A percentile compares a stretch with the other conserved stretches of the same genome.
Conservation (phyloP, 352 stramenopile genomes). For the Labyrinthula sp. region DNA sequence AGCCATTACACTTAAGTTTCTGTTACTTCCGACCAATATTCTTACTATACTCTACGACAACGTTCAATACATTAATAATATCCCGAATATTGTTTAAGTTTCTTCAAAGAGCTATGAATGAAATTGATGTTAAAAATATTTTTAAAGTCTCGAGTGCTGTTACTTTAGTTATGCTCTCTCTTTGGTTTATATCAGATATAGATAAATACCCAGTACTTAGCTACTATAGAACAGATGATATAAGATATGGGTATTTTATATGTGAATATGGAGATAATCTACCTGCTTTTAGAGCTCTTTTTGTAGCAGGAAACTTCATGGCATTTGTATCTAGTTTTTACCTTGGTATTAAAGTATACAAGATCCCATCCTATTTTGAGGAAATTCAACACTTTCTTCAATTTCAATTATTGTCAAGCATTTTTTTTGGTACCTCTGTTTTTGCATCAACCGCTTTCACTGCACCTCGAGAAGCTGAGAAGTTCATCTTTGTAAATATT, state of each 20-base stretch:
- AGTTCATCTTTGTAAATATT: slow-evolving; percentile 15
- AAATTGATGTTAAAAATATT: slow-evolving; percentile 19
- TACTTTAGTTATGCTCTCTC: no score
- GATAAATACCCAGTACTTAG: no score
- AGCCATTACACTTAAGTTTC: slow-evolving; percentile 7
- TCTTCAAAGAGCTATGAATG: slow-evolving; percentile 13
- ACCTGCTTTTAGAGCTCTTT: slow-evolving; percentile 16
- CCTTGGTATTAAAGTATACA: slow-evolving; percentile 1
- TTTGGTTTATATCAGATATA: no score
- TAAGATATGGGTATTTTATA: slow-evolving; percentile 21
- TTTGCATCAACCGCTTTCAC: neutral
- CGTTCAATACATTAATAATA: no score
- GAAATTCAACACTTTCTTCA: slow-evolving; percentile 11
- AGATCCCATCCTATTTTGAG: slow-evolving; percentile 28
- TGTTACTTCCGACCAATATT: slow-evolving; percentile 18
- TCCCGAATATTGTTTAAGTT: no score
- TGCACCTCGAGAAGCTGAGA: slow-evolving; percentile 7
- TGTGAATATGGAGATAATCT: slow-evolving; percentile 24
- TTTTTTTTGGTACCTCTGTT: neutral
- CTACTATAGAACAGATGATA: slow-evolving; percentile 12
- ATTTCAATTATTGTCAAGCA: neutral
- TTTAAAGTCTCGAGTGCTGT: no score
- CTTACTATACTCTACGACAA: slow-evolving; percentile 10
- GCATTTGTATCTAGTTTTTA: slow-evolving; percentile 2
- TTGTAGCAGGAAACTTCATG: slow-evolving; percentile 1